phyloP scores from a whole-genome alignment of 768 basidiomycete species.

The Psilocybe subaeruginosa region DNA sequence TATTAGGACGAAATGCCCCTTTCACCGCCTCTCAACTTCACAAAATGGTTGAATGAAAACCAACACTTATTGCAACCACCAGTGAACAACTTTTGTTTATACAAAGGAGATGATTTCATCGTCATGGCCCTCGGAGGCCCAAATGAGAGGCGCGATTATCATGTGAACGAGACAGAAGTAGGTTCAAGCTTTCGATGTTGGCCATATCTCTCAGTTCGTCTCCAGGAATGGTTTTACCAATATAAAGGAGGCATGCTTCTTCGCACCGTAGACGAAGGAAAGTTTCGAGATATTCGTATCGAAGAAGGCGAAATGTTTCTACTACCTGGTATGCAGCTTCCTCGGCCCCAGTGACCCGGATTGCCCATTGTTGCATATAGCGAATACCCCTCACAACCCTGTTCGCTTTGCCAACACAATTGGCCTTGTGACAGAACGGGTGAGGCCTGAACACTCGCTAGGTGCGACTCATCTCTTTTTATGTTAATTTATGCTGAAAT shows the following conservation, averaged over 20 bases:
- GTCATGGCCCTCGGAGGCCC: constrained; percentile 98
- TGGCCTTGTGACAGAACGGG: constrained; percentile 89
- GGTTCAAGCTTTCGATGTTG: constrained; percentile 11
- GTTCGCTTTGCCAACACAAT: constrained; percentile 89
- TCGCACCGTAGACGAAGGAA: constrained; percentile 78
- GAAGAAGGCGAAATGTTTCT: constrained; percentile 98
- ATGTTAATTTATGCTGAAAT: constrained; percentile 28
- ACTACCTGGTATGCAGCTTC: constrained; percentile 68
- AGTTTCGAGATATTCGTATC: constrained; percentile 85
- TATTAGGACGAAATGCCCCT: constrained; percentile 59
- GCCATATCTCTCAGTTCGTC: neutral
- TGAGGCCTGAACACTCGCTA: constrained; percentile 70
- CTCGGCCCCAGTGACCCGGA: neutral
- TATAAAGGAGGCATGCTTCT: constrained; percentile 93
- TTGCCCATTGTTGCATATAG: constrained; percentile 39
- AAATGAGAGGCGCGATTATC: constrained; percentile 93
- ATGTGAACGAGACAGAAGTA: constrained; percentile 94
- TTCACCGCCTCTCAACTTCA: constrained; percentile 83
- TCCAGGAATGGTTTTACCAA: constrained; percentile 97
- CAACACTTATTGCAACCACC: constrained; percentile 82
- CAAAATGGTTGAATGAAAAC: constrained; percentile 87
- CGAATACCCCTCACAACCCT: constrained; percentile 96
- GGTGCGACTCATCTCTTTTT: constrained; percentile 45
- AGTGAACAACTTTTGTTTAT: constrained; percentile 89
- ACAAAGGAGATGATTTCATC: constrained; percentile 81